Evolutionary conservation across 495 filamentous ascomycete genomes (phyloP), one percentile per base, ranked within the genome.

Genomic region (Xylaria grammica): DNA sequence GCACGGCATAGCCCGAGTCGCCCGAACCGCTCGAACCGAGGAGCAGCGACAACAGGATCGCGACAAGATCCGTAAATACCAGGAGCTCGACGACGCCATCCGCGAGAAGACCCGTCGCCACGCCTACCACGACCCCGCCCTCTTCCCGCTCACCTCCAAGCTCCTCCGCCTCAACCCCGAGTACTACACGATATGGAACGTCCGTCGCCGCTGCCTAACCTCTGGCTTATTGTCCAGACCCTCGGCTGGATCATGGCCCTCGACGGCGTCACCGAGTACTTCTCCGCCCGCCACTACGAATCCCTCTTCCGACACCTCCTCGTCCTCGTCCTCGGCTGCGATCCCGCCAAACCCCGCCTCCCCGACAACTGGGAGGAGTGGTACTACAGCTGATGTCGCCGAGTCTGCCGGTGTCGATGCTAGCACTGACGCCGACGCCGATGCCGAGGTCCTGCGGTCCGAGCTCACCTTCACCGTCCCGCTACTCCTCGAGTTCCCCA

Each of bases 161-260:
- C 85, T 99, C 56, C 83, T 99, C 55, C 86, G 82, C 36, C 84
- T 86, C 68, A 99, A 99, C 79, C 96, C 95, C 11, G 95, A 99
- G 78, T 97, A 96, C 82, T 98, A 97, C 81, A 97, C 95, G 24
- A 86, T 94, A 80, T 99, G 95, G 95, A 99, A 99, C 82, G 87
- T 91, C 78, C 91, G 95, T 65, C 90, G 95, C 60, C 85, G 85
- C 63, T 85, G 78, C 72, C 79, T 86, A 82, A 83, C 77, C 69
- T 81, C 80, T 81, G 79, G 81, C 65, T 84, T 78, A 74, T 84
- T 79, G 60, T 82, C 79, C 72, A 76, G 67, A 79, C 75, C 70
- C 7, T 82, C 77, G 77, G 72, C 53, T 85, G 79, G 75, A 65
- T 83, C 77, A 30, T 81, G 72, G 78, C 81, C 71, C 79, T 84